Percentiles rank a stretch among this genome's conserved stretches.
phyloP scores from a whole-genome alignment of 805 yeast species.

The Yarrowia sp. region DNA sequence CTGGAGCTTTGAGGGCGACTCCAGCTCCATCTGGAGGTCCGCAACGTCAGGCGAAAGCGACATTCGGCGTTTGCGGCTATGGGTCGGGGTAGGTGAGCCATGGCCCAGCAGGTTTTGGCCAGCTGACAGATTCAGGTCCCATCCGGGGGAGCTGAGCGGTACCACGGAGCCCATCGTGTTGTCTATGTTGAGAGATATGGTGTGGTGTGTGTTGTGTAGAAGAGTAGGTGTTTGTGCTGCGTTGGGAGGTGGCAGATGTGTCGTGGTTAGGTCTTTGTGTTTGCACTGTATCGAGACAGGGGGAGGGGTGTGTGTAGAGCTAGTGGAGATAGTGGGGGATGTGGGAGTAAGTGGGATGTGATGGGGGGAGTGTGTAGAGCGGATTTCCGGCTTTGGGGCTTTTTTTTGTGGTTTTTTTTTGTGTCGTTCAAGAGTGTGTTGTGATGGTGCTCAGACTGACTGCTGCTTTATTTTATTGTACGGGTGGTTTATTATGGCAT shows the following conservation, averaged over 20 bases:
- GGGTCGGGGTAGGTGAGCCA: slow-evolving; percentile 15
- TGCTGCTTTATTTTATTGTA: no score
- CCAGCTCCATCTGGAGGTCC: slow-evolving; percentile 6
- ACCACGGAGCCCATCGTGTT: slow-evolving; percentile 15
- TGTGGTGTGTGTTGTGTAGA: not conserved
- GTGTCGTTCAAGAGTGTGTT: not conserved
- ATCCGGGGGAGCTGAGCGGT: slow-evolving; percentile 15
- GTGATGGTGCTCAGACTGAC: not conserved
- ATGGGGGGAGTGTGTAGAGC: no score
- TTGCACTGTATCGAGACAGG: not conserved
- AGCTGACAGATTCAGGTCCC: slow-evolving; percentile 24
- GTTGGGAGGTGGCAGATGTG: not conserved
- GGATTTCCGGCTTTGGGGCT: no score
- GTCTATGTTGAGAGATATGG: not conserved
- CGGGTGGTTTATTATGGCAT: not conserved
- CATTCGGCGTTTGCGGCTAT: slow-evolving; percentile 7
- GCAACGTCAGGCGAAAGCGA: not conserved
- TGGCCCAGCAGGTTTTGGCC: slow-evolving; percentile 25
- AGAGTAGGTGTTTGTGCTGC: not conserved
- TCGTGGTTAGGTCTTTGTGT: not conserved
- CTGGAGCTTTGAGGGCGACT: not conserved
- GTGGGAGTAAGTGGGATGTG: no score
- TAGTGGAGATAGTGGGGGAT: no score
- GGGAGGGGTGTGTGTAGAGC: not conserved
- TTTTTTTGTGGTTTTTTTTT: no score